Percentiles rank a stretch among this genome's conserved stretches.
Conservation (phyloP, 1,284 basidiomycete genomes). For the Lentinus polychrous region DNA sequence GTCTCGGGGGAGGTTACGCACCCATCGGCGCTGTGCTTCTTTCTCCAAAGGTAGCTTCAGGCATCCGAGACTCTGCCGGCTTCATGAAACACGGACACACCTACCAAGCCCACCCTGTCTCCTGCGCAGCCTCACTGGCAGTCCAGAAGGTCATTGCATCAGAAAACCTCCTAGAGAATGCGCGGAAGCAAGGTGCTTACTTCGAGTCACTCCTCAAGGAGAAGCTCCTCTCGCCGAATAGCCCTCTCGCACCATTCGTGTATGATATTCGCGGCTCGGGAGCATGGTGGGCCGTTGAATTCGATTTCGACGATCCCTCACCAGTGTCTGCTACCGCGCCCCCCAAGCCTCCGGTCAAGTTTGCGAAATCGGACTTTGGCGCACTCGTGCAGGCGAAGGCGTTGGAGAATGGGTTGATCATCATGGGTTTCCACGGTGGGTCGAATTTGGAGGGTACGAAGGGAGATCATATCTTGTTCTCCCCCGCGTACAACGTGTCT, state of each 20-base stretch:
- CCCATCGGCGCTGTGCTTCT: constrained; percentile 79
- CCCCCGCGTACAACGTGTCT: constrained; percentile 72
- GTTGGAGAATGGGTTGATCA: constrained; percentile 56
- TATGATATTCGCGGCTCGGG: constrained; percentile 78
- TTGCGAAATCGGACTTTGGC: constrained; percentile 49
- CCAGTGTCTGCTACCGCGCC: constrained; percentile 13
- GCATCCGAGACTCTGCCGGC: constrained; percentile 58
- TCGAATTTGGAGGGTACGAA: constrained; percentile 60
- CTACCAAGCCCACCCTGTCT: constrained; percentile 73
- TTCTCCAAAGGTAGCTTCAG: constrained; percentile 63
- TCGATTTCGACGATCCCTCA: constrained; percentile 48
- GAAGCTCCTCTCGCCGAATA: constrained; percentile 46
- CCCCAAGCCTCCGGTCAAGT: constrained; percentile 29
- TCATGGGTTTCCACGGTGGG: constrained; percentile 71
- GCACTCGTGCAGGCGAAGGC: constrained; percentile 59
- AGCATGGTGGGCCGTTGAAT: constrained; percentile 78
- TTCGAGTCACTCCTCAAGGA: constrained; percentile 50
- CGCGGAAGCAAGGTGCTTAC: constrained; percentile 54
- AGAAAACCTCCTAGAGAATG: constrained; percentile 66
- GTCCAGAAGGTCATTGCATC: constrained; percentile 68
- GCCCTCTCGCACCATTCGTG: constrained; percentile 53
- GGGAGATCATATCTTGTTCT: constrained; percentile 64
- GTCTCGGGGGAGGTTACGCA: constrained; percentile 82
- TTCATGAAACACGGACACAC: constrained; percentile 83
- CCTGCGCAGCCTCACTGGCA: constrained; percentile 73